Percentiles rank a stretch among this genome's conserved stretches.
Conservation (phyloP, 192 early-diverging fungal species). For the Ambispora gerdemannii region DNA sequence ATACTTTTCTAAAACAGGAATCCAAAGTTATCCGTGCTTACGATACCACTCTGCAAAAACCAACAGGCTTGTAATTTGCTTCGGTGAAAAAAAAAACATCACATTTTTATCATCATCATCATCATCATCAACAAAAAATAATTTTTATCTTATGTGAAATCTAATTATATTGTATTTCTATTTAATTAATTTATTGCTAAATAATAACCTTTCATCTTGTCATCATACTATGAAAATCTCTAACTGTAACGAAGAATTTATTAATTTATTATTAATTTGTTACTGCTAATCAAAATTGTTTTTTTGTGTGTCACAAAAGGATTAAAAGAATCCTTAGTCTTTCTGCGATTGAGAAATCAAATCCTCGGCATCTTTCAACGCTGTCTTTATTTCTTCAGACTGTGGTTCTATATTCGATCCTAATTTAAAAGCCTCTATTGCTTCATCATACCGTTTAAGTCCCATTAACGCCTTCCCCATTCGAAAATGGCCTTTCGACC, state of each 20-base stretch:
- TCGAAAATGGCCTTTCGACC: conserved; percentile 73
- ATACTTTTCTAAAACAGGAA: conserved; percentile 10
- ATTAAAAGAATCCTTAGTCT: background rate
- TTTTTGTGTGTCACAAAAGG: background rate
- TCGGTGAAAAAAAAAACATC: background rate
- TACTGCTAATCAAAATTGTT: background rate
- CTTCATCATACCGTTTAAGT: conserved; percentile 74
- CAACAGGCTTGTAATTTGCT: conserved; percentile 41
- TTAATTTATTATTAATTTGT: too few relatives aligned
- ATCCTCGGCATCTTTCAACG: conserved; percentile 57
- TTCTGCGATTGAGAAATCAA: background rate
- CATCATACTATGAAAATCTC: background rate
- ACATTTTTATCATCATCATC: too few relatives aligned
- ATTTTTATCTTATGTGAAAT: background rate
- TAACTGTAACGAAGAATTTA: background rate
- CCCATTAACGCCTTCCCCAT: conserved; percentile 84
- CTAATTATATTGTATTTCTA: background rate
- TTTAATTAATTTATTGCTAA: too few relatives aligned
- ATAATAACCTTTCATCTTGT: background rate
- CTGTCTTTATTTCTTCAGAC: conserved; percentile 74
- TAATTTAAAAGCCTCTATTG: conserved; percentile 75
- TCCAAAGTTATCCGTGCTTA: conserved; percentile 50
- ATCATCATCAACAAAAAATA: too few relatives aligned
- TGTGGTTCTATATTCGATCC: conserved; percentile 72
- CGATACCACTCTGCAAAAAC: conserved; percentile 59